Percentiles rank a stretch among this genome's conserved stretches.
phyloP scores from a whole-genome alignment of 202 grass and related monocot genomes.

The Schoenoplectus tabernaemontani region DNA sequence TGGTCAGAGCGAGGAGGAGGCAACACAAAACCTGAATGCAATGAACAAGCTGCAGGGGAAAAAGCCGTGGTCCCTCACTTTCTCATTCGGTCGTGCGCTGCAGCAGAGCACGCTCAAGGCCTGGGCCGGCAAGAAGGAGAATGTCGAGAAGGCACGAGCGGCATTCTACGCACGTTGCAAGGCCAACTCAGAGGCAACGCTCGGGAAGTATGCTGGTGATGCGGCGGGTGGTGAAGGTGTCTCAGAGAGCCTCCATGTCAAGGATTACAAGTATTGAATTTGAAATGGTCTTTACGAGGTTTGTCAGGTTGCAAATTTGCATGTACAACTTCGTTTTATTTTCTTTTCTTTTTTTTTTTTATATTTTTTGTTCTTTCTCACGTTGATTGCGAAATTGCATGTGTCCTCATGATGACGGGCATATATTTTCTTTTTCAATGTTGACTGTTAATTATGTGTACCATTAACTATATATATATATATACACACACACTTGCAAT shows the following conservation, averaged over 20 bases:
- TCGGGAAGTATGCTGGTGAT: conserved; percentile 37
- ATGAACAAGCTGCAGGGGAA: conserved; percentile 42
- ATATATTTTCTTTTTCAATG: too few species aligned
- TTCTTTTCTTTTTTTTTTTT: too few species aligned
- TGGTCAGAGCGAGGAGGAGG: conserved; percentile 44
- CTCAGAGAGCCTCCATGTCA: conserved; percentile 50
- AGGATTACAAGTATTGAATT: conserved; percentile 44
- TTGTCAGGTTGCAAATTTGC: too few species aligned
- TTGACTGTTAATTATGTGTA: too few species aligned
- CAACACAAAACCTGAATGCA: conserved; percentile 37
- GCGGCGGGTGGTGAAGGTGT: conserved; percentile 28
- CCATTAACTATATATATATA: too few species aligned
- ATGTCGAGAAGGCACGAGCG: conserved; percentile 31
- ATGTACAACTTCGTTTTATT: too few species aligned
- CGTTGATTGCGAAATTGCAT: too few species aligned
- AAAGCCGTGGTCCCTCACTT: conserved; percentile 46
- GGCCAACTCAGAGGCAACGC: conserved; percentile 40
- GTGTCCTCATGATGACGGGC: too few species aligned
- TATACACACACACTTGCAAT: too few species aligned
- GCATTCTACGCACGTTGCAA: conserved; percentile 41
- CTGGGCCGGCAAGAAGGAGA: conserved; percentile 36
- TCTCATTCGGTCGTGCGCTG: conserved; percentile 39
- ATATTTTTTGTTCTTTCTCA: too few species aligned
- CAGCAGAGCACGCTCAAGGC: conserved; percentile 51
- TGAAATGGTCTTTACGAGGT: too few species aligned